Percentiles rank a stretch among this genome's conserved stretches.
phyloP scores from a whole-genome alignment of 495 filamentous ascomycete species.

The Trichoderma reesei region DNA sequence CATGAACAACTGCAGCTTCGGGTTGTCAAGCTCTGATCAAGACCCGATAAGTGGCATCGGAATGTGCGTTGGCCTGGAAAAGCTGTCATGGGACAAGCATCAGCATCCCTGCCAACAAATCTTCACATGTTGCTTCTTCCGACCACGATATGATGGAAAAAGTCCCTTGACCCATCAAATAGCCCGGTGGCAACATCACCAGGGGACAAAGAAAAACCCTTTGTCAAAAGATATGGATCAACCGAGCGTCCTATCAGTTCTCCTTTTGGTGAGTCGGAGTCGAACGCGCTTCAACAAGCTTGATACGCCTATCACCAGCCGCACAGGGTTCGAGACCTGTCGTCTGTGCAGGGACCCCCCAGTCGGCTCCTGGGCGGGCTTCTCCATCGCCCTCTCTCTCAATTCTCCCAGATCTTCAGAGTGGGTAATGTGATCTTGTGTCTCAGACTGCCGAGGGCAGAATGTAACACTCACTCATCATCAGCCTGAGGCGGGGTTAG shows the following conservation, averaged over 20 bases:
- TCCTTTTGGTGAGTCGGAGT: neutral
- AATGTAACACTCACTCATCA: neutral
- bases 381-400: neutral
- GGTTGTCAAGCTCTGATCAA: neutral
- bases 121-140: neutral
- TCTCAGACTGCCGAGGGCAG: neutral
- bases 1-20: neutral
- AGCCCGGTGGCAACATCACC: no score
- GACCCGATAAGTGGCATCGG: neutral
- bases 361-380: neutral
- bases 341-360: neutral
- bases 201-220: no score
- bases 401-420: neutral
- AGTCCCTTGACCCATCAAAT: neutral
- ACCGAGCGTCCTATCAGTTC: neutral
- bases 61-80: neutral
- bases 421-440: neutral
- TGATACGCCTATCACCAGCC: neutral
- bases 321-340: neutral
- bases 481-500: slow-evolving; percentile 5
- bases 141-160: neutral
- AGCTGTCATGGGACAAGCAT: neutral
- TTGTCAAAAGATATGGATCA: neutral
- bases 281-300: neutral
- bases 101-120: neutral